These are phyloP conservation scores for Hapsidospora chrysogenum DNA, from an alignment of 495 filamentous ascomycete species.

Conservation along the genomic window DNA sequence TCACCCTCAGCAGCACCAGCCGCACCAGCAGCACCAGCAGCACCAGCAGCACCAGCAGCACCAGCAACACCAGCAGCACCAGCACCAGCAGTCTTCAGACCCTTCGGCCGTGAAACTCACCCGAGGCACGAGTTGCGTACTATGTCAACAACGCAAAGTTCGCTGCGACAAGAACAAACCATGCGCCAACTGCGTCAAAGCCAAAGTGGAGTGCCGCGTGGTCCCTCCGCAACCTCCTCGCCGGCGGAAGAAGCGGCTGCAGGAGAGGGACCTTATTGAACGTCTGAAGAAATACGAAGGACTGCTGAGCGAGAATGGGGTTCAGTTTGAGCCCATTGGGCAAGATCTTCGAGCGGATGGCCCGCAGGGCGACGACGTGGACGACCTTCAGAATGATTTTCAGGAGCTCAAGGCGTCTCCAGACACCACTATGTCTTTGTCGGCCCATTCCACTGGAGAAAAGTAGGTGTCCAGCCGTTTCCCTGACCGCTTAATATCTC, in stretches of 20 bases:
- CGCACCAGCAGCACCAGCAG: background rate
- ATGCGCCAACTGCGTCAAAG: conserved; percentile 49
- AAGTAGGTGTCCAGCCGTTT: conserved; percentile 1
- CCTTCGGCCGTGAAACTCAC: conserved; percentile 30
- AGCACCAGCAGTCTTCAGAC: conserved; percentile 9
- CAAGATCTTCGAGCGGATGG: conserved; percentile 24
- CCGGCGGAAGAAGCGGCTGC: conserved; percentile 38
- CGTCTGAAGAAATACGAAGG: conserved; percentile 37
- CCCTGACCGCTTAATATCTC: background rate
- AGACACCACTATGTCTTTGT: background rate
- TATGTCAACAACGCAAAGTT: conserved; percentile 52
- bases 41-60: background rate
- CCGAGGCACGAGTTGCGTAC: conserved; percentile 41
- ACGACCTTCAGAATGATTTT: conserved; percentile 31
- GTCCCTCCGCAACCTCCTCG: conserved; percentile 40
- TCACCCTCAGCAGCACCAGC: background rate
- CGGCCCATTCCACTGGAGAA: background rate
- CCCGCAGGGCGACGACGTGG: conserved; percentile 25
- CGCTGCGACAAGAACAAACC: conserved; percentile 48
- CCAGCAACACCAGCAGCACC: background rate
- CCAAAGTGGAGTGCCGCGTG: conserved; percentile 39
- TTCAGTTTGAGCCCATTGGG: conserved; percentile 26
- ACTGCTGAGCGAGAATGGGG: conserved; percentile 32
- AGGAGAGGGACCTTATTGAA: conserved; percentile 32
- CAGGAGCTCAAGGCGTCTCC: conserved; percentile 21